Percentiles rank a stretch among this genome's conserved stretches.
phyloP scores from a whole-genome alignment of 768 basidiomycete genomes.

The Polyporus arcularius region DNA sequence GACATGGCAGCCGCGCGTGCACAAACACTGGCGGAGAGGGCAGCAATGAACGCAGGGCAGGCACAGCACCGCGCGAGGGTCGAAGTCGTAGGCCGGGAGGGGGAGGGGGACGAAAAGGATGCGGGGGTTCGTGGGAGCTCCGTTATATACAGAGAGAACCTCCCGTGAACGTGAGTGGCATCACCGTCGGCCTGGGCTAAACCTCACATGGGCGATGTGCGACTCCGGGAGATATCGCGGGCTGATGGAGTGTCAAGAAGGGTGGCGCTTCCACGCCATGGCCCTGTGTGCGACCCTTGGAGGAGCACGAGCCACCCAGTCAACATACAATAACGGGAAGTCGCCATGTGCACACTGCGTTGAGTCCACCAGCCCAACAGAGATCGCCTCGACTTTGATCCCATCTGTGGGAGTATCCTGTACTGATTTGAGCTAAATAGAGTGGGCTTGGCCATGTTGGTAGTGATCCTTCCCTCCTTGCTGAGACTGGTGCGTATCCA shows the following conservation, averaged over 20 bases:
- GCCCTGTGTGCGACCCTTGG: background rate
- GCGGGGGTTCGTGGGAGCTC: background rate
- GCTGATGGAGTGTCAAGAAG: background rate
- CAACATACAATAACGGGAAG: background rate
- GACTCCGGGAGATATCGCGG: background rate
- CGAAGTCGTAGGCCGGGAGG: background rate
- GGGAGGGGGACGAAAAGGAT: background rate
- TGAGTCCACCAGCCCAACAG: background rate
- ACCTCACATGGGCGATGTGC: too few species aligned
- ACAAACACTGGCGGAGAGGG: background rate
- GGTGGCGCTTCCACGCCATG: background rate
- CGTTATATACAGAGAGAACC: background rate
- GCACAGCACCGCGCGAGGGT: background rate
- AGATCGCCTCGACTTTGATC: too few species aligned
- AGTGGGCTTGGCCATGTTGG: too few species aligned
- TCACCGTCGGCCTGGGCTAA: background rate
- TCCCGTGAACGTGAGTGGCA: background rate
- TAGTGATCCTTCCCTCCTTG: too few species aligned
- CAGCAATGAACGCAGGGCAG: conserved; percentile 8
- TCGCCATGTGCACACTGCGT: background rate
- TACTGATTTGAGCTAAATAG: too few species aligned
- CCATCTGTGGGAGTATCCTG: too few species aligned
- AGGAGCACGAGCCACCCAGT: background rate
- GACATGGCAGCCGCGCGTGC: conserved; percentile 9
- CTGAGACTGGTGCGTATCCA: too few species aligned